phyloP scores from a whole-genome alignment of 148 eudicot genomes.

The Diospyros kaki region DNA sequence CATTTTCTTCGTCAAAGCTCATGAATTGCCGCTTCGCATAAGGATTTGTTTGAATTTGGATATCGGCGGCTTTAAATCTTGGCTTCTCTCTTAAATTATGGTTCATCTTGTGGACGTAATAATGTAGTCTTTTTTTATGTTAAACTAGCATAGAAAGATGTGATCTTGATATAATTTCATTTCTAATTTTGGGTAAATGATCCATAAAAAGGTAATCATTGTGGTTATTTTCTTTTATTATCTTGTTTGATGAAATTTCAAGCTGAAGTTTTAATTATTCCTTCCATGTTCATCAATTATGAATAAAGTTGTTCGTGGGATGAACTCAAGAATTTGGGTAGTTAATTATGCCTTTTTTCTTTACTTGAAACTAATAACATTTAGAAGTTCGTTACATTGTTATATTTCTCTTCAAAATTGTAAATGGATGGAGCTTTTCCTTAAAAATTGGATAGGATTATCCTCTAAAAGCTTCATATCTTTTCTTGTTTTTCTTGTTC shows the following conservation, averaged over 20 bases:
- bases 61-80: too few species aligned
- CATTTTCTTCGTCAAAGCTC: too few species aligned
- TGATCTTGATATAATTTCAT: neutral
- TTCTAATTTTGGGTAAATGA: neutral
- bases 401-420: neutral
- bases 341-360: neutral
- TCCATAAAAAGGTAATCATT: neutral
- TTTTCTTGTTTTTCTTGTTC: neutral
- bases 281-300: neutral
- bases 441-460: neutral
- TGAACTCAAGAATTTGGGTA: neutral
- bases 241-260: neutral
- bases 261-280: neutral
- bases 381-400: neutral
- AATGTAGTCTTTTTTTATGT: too few species aligned
- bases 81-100: too few species aligned
- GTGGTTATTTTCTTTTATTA: conserved; percentile 1
- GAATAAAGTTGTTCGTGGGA: too few species aligned
- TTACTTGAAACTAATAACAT: conserved; percentile 1
- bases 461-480: neutral
- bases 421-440: neutral
- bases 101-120: too few species aligned
- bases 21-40: too few species aligned
- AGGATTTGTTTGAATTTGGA: too few species aligned
- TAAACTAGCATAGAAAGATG: neutral